A percentile compares a stretch with the other conserved stretches of the same genome.
phyloP scores from a whole-genome alignment of 163 green algal genomes.

The Chlorella variabilis region DNA sequence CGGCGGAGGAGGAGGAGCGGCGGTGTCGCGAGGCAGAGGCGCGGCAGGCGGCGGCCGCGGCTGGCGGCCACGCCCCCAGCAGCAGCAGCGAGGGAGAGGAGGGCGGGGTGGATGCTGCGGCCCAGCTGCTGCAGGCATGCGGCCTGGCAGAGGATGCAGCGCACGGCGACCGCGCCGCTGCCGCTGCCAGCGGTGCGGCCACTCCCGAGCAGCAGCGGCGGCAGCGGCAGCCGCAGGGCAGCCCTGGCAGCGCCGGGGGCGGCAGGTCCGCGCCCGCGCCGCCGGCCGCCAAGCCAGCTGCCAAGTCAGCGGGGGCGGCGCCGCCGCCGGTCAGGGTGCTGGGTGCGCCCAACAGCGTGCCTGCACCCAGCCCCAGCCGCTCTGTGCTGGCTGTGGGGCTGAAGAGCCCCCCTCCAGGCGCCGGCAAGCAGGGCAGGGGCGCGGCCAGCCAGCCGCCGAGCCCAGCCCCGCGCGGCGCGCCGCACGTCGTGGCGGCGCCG shows the following conservation, averaged over 20 bases:
- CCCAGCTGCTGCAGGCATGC: too few relatives aligned
- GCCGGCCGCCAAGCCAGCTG: not conserved
- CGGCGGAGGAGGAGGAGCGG: not conserved
- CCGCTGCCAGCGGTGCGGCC: not conserved
- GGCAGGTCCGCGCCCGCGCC: too few relatives aligned
- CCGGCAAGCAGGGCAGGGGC: not conserved
- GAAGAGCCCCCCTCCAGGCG: not conserved
- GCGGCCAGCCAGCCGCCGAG: not conserved
- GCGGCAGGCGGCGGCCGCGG: not conserved
- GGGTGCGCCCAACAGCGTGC: not conserved
- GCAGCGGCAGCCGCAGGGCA: constrained; percentile 7
- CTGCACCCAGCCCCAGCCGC: not conserved
- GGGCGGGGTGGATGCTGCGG: too few relatives aligned
- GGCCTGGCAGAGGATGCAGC: too few relatives aligned
- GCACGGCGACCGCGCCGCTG: too few relatives aligned
- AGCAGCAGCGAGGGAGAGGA: too few relatives aligned
- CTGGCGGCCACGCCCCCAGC: too few relatives aligned
- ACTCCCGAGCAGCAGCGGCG: not conserved
- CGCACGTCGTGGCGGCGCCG: not conserved
- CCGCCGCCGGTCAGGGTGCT: not conserved
- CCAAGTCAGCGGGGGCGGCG: not conserved
- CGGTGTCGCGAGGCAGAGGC: not conserved
- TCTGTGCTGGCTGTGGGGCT: not conserved
- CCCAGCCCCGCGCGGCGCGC: too few relatives aligned
- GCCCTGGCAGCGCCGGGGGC: not conserved